A percentile compares a stretch with the other conserved stretches of the same genome.
These are phyloP conservation scores for Pseudoturritis turrita DNA, from an alignment of 345 rosid species.

Conservation along the genomic window DNA sequence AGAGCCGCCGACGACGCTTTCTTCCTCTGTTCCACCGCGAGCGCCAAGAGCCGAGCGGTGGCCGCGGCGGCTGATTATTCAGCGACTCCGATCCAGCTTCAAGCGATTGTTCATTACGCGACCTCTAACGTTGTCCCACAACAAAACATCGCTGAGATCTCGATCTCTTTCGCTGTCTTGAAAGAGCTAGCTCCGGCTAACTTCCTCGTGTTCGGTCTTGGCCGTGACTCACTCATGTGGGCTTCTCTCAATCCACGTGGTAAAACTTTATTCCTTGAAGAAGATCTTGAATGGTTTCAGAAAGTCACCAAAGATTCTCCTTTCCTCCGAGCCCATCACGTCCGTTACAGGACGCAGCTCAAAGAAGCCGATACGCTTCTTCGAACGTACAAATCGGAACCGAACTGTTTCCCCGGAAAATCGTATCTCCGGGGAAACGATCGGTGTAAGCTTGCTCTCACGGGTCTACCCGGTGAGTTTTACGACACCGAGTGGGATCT, in stretches of 20 bases:
- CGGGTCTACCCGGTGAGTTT: constrained; percentile 51
- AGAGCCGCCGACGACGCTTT: constrained; percentile 30
- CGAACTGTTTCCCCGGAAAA: constrained; percentile 38
- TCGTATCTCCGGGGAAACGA: constrained; percentile 40
- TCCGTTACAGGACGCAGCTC: constrained; percentile 58
- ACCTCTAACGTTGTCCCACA: constrained; percentile 47
- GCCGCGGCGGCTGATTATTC: constrained; percentile 21
- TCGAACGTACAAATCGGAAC: constrained; percentile 31
- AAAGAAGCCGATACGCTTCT: constrained; percentile 45
- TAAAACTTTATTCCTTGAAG: constrained; percentile 59
- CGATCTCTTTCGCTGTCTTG: constrained; percentile 43
- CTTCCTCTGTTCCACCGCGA: constrained; percentile 34
- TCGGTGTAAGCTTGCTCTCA: constrained; percentile 46
- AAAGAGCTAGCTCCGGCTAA: constrained; percentile 40
- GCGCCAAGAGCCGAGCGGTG: constrained; percentile 16
- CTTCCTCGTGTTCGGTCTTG: constrained; percentile 67
- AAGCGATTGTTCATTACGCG: constrained; percentile 59
- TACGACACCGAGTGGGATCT: constrained; percentile 73
- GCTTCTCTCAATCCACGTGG: constrained; percentile 57
- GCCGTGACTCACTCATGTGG: constrained; percentile 65
- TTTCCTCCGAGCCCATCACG: constrained; percentile 50
- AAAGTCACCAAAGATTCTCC: constrained; percentile 37
- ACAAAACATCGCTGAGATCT: constrained; percentile 47
- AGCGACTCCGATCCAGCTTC: constrained; percentile 49
- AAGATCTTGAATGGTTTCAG: constrained; percentile 56